Evolutionary conservation across 164 flowering plant genomes (phyloP), one percentile per base, ranked within the genome.

Genomic region (Hamamelis virginiana): DNA sequence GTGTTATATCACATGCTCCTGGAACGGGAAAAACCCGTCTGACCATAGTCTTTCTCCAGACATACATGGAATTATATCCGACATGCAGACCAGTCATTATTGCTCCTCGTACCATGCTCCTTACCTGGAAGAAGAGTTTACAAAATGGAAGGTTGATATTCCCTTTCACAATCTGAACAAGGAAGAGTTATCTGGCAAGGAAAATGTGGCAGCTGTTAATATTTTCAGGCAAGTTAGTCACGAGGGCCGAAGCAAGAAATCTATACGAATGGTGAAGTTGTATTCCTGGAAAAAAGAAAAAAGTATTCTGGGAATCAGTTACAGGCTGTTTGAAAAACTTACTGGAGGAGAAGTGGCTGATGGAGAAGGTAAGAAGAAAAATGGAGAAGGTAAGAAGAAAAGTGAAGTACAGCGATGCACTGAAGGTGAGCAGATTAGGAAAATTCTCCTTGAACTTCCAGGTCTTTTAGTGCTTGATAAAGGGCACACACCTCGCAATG

Each of bases 1-100:
- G 97, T 76, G 80, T 95, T 41, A 89, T 95, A 38, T 92, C 97
- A 0, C 99, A 95, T 82, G 96, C 98, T 48, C 98, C 99, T 25
- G 98, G 98, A 6, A 92, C 97, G 3, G 99, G 99, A 48, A 95
- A 95, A 77, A 86, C 93, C 14, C 79, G 84, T 13, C 75, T 95
- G 11, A 76, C 91, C 10, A 83, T 95, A 14, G 81, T 72, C 22
- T 92, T 95, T 62, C 80, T 92, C 22, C 78, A 80, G 69, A 14
- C 93, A 8, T 95, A 81, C 68, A 52, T 92, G 85, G 69, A 76
- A 22, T 47, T 82, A 5, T 80, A 67, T 64, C 86, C 85, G 18
- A 52, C 38, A 1, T 80, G 85, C 74, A 67, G 81, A 62, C 98
- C 98, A 0, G 70, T 92, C 14, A 81, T 95, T 53, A 70, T 91